Conservation (phyloP, 2,329 filamentous ascomycete species). For the Penicillium palitans region DNA sequence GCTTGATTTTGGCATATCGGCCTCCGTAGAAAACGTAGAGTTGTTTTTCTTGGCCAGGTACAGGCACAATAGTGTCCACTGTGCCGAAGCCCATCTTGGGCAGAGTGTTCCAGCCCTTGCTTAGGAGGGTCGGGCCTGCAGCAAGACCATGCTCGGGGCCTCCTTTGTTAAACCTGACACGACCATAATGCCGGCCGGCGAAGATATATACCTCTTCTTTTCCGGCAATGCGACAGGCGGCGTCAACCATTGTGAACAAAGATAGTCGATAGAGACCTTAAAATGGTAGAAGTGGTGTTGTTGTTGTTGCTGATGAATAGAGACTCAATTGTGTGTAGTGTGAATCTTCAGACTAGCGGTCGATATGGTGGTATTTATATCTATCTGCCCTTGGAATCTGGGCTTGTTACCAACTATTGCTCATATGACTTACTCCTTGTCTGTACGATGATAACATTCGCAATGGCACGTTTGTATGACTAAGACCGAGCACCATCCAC, state of each 20-base stretch:
- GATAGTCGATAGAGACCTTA: neutral
- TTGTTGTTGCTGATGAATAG: neutral
- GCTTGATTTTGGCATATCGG: slow-evolving; percentile 1
- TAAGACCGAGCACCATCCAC: neutral
- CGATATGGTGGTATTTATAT: neutral
- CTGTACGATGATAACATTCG: neutral
- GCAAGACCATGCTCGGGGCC: neutral
- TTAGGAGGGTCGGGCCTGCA: neutral
- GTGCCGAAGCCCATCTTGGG: neutral
- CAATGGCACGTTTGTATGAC: neutral
- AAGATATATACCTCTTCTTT: slow-evolving; percentile 1
- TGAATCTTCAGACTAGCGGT: neutral
- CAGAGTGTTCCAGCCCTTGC: neutral
- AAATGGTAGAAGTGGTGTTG: neutral
- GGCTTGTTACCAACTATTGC: too few species aligned
- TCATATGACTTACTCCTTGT: neutral
- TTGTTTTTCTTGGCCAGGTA: neutral
- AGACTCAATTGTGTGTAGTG: neutral
- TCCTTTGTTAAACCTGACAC: neutral
- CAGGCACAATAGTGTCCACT: neutral
- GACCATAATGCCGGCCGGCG: slow-evolving; percentile 2
- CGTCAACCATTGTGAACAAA: slow-evolving; percentile 3
- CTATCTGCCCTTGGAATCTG: neutral
- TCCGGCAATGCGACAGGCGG: neutral
- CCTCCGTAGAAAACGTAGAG: slow-evolving; percentile 5